Conservation (phyloP, 108 stramenopile species). For the Licmophora abbreviata region DNA sequence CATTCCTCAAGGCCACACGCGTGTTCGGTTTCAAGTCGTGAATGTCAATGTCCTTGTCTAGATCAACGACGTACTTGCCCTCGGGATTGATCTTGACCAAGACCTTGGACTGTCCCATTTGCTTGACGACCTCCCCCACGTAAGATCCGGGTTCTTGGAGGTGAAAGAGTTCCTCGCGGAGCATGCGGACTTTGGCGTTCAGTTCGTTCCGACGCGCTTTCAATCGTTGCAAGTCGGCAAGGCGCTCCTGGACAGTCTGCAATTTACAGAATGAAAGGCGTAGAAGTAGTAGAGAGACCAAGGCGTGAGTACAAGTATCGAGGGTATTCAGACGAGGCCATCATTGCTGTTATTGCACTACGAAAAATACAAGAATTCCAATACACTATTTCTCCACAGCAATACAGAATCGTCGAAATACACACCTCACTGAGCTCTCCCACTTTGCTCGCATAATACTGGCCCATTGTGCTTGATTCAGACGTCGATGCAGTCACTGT, state of each 20-base stretch:
- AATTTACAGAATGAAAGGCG: not conserved
- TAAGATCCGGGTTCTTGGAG: constrained; percentile 97
- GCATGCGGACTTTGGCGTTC: constrained; percentile 93
- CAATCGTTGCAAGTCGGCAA: constrained; percentile 81
- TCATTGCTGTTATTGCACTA: not conserved
- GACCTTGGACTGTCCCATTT: constrained; percentile 98
- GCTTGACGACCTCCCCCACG: constrained; percentile 99
- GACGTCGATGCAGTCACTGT: not conserved
- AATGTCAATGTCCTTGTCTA: constrained; percentile 96
- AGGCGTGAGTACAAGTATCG: not conserved
- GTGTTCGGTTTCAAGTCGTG: constrained; percentile 96
- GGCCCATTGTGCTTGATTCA: constrained; percentile 50
- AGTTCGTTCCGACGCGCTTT: constrained; percentile 97
- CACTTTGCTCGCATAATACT: constrained; percentile 70
- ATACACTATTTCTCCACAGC: too few relatives aligned
- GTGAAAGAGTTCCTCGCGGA: constrained; percentile 96
- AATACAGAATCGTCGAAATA: too few relatives aligned
- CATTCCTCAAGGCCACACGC: constrained; percentile 96
- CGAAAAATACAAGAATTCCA: not conserved
- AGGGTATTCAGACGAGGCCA: not conserved
- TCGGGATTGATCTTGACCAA: constrained; percentile 98
- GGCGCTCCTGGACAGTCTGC: constrained; percentile 69
- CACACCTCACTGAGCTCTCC: constrained; percentile 62
- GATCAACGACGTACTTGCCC: constrained; percentile 99
- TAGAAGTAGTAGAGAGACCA: constrained; percentile 3